Percentiles rank a stretch among this genome's conserved stretches.
These are phyloP conservation scores for Kodamaea kaohsiungensis DNA, from an alignment of 805 yeast species.

Conservation along the genomic window DNA sequence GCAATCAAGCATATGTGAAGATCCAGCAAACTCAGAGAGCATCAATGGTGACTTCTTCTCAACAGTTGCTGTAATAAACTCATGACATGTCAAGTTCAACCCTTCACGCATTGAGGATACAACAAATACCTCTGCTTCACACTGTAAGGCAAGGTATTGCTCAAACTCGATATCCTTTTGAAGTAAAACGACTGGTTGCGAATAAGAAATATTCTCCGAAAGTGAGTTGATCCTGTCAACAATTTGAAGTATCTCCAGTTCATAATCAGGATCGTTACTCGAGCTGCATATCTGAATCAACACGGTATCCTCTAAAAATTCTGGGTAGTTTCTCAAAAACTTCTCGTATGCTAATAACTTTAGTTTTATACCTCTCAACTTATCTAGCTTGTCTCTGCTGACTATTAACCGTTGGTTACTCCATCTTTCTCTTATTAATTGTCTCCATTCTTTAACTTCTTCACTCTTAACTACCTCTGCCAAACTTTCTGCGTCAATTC, in stretches of 20 bases:
- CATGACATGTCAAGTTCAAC: constrained; percentile 95
- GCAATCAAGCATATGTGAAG: constrained; percentile 69
- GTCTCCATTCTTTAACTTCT: constrained; percentile 64
- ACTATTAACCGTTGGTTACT: constrained; percentile 67
- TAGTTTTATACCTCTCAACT: constrained; percentile 83
- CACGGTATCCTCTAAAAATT: constrained; percentile 65
- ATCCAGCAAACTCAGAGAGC: constrained; percentile 92
- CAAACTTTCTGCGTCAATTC: constrained; percentile 70
- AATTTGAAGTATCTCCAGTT: constrained; percentile 69
- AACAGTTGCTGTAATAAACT: constrained; percentile 75
- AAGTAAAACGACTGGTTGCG: constrained; percentile 82
- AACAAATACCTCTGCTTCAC: constrained; percentile 84
- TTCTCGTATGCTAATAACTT: constrained; percentile 85
- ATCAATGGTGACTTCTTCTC: constrained; percentile 78
- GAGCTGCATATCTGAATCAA: constrained; percentile 81
- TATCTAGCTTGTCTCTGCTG: constrained; percentile 85
- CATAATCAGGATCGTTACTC: constrained; percentile 59
- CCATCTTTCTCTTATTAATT: constrained; percentile 80
- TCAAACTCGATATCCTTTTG: constrained; percentile 88
- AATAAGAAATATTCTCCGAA: constrained; percentile 66
- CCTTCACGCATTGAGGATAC: constrained; percentile 96
- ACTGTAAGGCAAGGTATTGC: constrained; percentile 82
- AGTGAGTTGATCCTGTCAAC: constrained; percentile 84
- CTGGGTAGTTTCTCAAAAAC: constrained; percentile 72
- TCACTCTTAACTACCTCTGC: constrained; percentile 45